Conservation (phyloP, 2,329 filamentous ascomycete species). For the Xylaria sp. region DNA sequence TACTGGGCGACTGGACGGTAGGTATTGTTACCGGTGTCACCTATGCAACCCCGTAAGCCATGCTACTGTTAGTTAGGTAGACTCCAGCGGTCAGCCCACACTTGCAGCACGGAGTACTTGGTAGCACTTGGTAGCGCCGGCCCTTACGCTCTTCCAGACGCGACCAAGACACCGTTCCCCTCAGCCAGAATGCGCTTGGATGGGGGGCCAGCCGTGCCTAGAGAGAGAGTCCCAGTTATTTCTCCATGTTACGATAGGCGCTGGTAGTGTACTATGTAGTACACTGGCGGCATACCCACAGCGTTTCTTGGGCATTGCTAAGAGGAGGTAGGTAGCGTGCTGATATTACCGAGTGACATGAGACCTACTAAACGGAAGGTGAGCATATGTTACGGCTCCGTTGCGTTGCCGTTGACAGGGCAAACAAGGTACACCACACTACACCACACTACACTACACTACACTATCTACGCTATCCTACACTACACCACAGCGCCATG, state of each 20-base stretch:
- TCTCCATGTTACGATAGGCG: conserved; percentile 5
- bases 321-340: background rate
- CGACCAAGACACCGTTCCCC: background rate
- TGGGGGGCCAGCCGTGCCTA: background rate
- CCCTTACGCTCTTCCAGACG: background rate
- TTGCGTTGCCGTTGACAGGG: background rate
- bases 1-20: too few relatives aligned
- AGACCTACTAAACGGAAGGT: background rate
- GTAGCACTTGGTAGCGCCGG: conserved; percentile 3
- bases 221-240: conserved; percentile 16
- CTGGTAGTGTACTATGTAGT: background rate
- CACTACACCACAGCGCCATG: too few relatives aligned
- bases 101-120: conserved; percentile 15
- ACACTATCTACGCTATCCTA: too few relatives aligned
- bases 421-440: background rate
- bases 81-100: conserved; percentile 8
- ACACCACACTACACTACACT: too few relatives aligned
- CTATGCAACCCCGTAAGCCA: background rate
- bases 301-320: background rate
- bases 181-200: background rate
- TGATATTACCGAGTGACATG: background rate
- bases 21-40: too few relatives aligned
- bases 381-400: background rate
- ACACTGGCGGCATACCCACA: background rate
- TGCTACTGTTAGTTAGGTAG: background rate